Base-by-base conservation (phyloP, 805 yeast species). In the Candida easanensis region DNA sequence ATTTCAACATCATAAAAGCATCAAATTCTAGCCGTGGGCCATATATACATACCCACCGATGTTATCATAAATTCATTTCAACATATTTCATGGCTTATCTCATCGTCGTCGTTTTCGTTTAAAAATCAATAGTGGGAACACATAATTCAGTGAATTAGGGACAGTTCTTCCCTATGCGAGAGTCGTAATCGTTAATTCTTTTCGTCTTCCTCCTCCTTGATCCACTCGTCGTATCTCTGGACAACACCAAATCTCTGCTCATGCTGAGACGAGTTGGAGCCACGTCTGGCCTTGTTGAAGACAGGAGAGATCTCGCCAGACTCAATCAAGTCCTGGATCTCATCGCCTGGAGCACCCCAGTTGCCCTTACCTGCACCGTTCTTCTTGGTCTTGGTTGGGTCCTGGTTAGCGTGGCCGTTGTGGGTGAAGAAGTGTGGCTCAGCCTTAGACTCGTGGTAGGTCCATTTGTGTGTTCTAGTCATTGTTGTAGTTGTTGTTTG, bases 341-440 rank as follows among this genome's bases (percentile, higher is more conserved):
- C 96, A 54, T 86, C 95, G 23, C 89, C 91, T 8, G 80, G 74
- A 46, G 71, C 68, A 34, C 97, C 97, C 96, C 96, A 88, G 58
- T 88, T 88, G 52, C 82, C 83, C 55, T 79, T 81, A 36, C 97
- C 97, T 26, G 83, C 84, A 38, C 97, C 97, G 45, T 75, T 74
- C 62, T 86, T 88, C 76, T 88, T 88, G 44, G 84, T 77, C 56
- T 79, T 77, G 58, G 79, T 80, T 42, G 96, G 96, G 49, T 82
- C 79, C 41, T 79, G 74, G 54, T 84, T 81, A 48, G 64, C 63
- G 57, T 75, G 74, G 16, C 95, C 95, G 56, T 77, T 76, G 61
- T 84, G 90, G 44, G 90, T 83, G 63, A 88, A 89, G 77, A 77
- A 88, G 60, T 77, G 81, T 41, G 88, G 77, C 45, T 76, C 75